A percentile compares a stretch with the other conserved stretches of the same genome.
These are phyloP conservation scores for Carex arenaria DNA, from an alignment of 202 grass and related monocot species.

Conservation along the genomic window DNA sequence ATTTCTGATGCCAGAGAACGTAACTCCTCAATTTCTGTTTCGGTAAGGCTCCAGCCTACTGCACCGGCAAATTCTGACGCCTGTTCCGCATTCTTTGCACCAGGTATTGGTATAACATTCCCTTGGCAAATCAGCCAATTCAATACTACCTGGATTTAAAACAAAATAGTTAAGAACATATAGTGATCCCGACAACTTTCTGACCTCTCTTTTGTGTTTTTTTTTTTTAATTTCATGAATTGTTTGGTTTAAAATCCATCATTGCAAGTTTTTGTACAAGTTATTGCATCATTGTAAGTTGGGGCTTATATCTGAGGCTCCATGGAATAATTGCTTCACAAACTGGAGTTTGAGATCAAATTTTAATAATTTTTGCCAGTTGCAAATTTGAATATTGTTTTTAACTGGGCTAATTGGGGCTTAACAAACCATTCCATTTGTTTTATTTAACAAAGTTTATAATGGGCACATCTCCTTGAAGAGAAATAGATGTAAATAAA, in stretches of 20 bases:
- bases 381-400: neutral
- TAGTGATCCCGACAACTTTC: neutral
- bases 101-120: conserved; percentile 77
- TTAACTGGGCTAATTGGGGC: neutral
- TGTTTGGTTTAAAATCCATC: neutral
- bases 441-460: neutral
- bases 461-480: neutral
- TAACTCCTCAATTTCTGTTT: conserved; percentile 56
- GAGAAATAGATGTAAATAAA: neutral
- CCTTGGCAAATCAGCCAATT: conserved; percentile 88
- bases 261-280: neutral
- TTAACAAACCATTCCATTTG: neutral
- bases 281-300: neutral
- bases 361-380: neutral
- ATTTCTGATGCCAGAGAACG: conserved; percentile 46
- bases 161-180: neutral
- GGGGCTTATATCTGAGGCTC: neutral
- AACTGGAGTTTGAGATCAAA: neutral
- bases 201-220: neutral
- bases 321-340: neutral
- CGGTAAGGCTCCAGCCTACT: conserved; percentile 55
- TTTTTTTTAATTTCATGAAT: neutral
- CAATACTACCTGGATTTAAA: conserved; percentile 49
- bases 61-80: conserved; percentile 59
- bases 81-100: conserved; percentile 77